Percentiles rank a stretch among this genome's conserved stretches.
phyloP scores from a whole-genome alignment of 805 yeast genomes.

The Sugiyamaella mastotermitis region DNA sequence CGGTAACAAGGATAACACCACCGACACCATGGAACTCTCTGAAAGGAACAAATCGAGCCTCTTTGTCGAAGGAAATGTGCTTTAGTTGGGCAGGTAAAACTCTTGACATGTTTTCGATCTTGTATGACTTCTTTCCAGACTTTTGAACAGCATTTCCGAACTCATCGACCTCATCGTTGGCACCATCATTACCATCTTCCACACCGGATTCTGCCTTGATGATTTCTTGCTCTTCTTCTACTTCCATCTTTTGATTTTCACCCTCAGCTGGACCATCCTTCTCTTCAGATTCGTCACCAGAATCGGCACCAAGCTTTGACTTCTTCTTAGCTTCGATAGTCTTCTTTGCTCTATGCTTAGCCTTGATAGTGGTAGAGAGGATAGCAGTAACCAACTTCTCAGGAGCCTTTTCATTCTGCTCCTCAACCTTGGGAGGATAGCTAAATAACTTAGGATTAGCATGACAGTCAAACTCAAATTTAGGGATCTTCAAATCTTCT shows the following conservation, averaged over 20 bases:
- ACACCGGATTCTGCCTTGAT: not conserved
- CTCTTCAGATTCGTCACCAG: constrained; percentile 34
- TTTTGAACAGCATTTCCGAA: constrained; percentile 10
- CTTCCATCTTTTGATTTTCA: constrained; percentile 25
- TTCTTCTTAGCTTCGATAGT: constrained; percentile 46
- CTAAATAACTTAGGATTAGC: constrained; percentile 73
- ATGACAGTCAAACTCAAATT: constrained; percentile 74
- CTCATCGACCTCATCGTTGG: constrained; percentile 9
- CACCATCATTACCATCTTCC: constrained; percentile 19
- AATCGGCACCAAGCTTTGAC: constrained; percentile 35
- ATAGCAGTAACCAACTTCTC: constrained; percentile 92
- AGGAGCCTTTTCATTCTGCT: constrained; percentile 70
- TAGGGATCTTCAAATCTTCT: constrained; percentile 80
- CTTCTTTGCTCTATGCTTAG: constrained; percentile 86
- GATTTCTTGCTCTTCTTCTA: constrained; percentile 14
- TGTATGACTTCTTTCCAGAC: constrained; percentile 35
- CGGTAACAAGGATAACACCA: constrained; percentile 31
- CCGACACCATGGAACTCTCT: constrained; percentile 58
- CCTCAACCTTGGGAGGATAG: constrained; percentile 85
- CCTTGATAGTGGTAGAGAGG: constrained; percentile 85
- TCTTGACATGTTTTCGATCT: constrained; percentile 73
- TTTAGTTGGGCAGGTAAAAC: constrained; percentile 85
- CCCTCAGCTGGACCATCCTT: constrained; percentile 20
- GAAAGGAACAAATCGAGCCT: constrained; percentile 71
- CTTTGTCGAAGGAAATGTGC: constrained; percentile 63